Conservation (phyloP, 106 monocot species). For the Dioscorea zingiberensis region DNA sequence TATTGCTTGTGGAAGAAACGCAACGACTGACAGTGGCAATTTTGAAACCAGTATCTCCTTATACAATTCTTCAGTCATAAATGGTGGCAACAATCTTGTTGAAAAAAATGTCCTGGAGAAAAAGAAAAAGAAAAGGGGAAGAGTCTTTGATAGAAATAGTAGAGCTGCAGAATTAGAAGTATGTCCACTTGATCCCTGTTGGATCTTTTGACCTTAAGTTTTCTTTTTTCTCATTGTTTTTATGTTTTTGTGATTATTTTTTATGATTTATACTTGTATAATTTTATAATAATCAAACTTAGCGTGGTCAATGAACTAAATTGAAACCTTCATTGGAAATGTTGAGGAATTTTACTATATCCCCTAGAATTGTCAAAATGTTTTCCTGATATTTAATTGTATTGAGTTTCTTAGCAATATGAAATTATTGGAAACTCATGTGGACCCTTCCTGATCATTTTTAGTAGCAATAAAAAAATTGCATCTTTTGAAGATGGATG, state of each 20-base stretch:
- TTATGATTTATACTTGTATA: not conserved
- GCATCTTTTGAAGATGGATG: too few relatives aligned
- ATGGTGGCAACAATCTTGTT: constrained; percentile 5
- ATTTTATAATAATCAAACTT: not conserved
- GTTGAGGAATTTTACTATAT: not conserved
- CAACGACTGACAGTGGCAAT: constrained; percentile 13
- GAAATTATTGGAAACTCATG: too few relatives aligned
- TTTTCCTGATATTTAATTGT: too few relatives aligned
- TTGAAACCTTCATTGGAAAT: not conserved
- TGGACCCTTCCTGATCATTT: too few relatives aligned
- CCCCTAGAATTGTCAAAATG: too few relatives aligned
- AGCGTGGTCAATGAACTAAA: not conserved
- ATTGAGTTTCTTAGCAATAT: too few relatives aligned
- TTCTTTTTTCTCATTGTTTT: not conserved
- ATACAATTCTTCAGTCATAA: constrained; percentile 7
- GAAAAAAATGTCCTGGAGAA: constrained; percentile 15
- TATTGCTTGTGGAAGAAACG: constrained; percentile 8
- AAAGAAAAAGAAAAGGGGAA: constrained; percentile 70
- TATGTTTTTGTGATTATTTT: not conserved
- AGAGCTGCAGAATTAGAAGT: constrained; percentile 80
- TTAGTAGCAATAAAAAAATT: too few relatives aligned
- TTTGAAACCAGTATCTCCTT: constrained; percentile 1
- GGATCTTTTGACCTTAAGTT: not conserved
- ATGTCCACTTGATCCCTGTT: constrained; percentile 2
- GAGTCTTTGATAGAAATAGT: constrained; percentile 74